phyloP scores from a whole-genome alignment of 768 basidiomycete genomes.

The Podaxis mareebaensis region DNA sequence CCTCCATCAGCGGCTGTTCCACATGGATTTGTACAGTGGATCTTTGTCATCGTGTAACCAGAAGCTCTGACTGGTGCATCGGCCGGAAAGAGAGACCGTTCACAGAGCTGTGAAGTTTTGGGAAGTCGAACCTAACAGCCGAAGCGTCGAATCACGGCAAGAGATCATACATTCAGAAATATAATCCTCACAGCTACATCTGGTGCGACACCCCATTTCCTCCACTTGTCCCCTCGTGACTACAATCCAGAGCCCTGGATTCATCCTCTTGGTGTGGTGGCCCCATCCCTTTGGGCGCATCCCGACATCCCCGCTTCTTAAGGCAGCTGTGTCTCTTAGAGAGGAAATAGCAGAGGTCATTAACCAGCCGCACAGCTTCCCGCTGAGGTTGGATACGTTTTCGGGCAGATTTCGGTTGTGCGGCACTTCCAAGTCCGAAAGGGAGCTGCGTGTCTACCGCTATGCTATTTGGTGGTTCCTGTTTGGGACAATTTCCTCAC shows the following conservation, averaged over 20 bases:
- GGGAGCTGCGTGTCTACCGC: background rate
- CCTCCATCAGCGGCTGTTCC: background rate
- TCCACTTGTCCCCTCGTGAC: background rate
- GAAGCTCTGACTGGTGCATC: background rate
- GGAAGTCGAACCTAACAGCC: slow-evolving; percentile 1
- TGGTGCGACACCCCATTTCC: slow-evolving; percentile 1
- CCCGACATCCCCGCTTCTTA: background rate
- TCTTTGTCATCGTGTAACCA: slow-evolving; percentile 4
- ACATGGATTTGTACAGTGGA: background rate
- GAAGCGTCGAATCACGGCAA: slow-evolving; percentile 10
- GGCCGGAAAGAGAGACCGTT: background rate
- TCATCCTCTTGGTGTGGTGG: background rate
- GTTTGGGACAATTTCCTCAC: background rate
- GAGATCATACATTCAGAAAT: slow-evolving; percentile 4
- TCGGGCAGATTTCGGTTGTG: background rate
- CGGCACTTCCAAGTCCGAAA: background rate
- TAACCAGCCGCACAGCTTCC: background rate
- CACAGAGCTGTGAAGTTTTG: slow-evolving; percentile 10
- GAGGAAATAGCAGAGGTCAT: background rate
- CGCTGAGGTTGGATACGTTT: background rate
- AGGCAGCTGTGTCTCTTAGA: background rate
- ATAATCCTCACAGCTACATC: slow-evolving; percentile 5
- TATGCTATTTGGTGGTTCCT: background rate
- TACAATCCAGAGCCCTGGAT: background rate
- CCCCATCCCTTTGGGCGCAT: background rate